Conservation (phyloP, 2,329 filamentous ascomycete genomes). For the Alternaria burnsii region DNA sequence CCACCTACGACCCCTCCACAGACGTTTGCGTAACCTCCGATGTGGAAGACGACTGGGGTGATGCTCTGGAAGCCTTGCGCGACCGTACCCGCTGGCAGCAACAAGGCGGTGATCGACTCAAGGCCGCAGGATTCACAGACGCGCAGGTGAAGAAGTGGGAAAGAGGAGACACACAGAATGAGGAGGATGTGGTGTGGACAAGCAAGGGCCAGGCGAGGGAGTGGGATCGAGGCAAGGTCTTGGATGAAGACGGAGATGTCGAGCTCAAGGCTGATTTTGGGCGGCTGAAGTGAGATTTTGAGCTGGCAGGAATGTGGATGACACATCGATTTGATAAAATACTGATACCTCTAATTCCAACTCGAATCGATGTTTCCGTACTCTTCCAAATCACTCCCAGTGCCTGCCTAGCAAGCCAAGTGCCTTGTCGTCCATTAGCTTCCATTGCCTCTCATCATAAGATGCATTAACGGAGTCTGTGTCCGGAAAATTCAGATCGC, state of each 20-base stretch:
- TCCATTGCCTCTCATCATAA: not conserved
- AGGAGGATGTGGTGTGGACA: slow-evolving; percentile 76
- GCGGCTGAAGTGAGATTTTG: slow-evolving; percentile 33
- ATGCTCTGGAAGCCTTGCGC: slow-evolving; percentile 77
- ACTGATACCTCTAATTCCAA: not conserved
- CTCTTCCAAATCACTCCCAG: not conserved
- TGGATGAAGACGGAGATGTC: slow-evolving; percentile 64
- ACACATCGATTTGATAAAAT: not conserved
- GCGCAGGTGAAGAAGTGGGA: slow-evolving; percentile 77
- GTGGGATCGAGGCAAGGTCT: slow-evolving; percentile 72
- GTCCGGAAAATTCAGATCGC: not conserved
- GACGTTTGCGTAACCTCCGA: slow-evolving; percentile 62
- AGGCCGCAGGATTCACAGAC: slow-evolving; percentile 79
- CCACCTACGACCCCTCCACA: slow-evolving; percentile 66
- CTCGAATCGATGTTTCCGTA: not conserved
- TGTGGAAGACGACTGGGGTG: slow-evolving; percentile 76
- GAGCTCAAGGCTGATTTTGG: slow-evolving; percentile 61
- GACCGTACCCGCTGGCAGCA: slow-evolving; percentile 82
- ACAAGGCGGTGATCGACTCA: slow-evolving; percentile 77
- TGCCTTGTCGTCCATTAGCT: not conserved
- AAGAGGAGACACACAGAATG: slow-evolving; percentile 66
- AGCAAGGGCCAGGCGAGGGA: slow-evolving; percentile 72
- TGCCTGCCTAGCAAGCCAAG: not conserved
- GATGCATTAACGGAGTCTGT: not conserved
- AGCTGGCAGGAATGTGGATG: not conserved